These are phyloP conservation scores for Penicillium sp. DNA, from an alignment of 2,329 filamentous ascomycete species.

Conservation along the genomic window DNA sequence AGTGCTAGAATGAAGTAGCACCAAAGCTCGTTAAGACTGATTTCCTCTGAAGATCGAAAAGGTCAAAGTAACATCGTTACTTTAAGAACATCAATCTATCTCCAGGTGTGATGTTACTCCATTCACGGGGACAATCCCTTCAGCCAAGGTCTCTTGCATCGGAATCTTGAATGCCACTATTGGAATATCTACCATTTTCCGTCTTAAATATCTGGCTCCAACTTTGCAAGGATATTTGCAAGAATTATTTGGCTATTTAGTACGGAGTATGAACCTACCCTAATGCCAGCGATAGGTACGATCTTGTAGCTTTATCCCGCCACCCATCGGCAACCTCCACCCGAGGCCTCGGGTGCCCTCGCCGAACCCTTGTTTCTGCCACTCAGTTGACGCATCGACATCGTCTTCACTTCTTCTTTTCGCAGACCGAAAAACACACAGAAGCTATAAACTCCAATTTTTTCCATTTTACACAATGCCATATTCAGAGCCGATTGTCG, in stretches of 20 bases:
- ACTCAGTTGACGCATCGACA: background rate
- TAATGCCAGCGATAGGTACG: too few species aligned
- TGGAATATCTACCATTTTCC: background rate
- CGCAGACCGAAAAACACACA: background rate
- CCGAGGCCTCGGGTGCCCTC: slow-evolving; percentile 2
- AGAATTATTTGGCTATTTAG: too few species aligned
- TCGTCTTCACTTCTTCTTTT: background rate
- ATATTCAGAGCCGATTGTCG: slow-evolving; percentile 13
- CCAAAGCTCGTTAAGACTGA: too few species aligned
- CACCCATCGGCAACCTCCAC: background rate
- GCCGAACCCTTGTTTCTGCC: background rate
- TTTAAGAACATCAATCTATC: background rate
- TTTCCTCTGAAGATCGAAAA: too few species aligned
- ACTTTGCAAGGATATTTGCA: too few species aligned
- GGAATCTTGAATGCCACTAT: too few species aligned
- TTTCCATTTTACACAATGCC: slow-evolving; percentile 8
- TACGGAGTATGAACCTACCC: too few species aligned
- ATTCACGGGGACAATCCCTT: background rate
- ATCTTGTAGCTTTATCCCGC: background rate
- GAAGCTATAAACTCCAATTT: too few species aligned
- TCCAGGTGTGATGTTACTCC: background rate
- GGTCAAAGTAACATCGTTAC: too few species aligned
- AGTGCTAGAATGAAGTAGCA: too few species aligned
- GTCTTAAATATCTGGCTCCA: background rate
- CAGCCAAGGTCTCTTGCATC: background rate